Evolutionary conservation across 768 basidiomycete genomes (phyloP).

Genomic region (Lactarius indigo): DNA sequence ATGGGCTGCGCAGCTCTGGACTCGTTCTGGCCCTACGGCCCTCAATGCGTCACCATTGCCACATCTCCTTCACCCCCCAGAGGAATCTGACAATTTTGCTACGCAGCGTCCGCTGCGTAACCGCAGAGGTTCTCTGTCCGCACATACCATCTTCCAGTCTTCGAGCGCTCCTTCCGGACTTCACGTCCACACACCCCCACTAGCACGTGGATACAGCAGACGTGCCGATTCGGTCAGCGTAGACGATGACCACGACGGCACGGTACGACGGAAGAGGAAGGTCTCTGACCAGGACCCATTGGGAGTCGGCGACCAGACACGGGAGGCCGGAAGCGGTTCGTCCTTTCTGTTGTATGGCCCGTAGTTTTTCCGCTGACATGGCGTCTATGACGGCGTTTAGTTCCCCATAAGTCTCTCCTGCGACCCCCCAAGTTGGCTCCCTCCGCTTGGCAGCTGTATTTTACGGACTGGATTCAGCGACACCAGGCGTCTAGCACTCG

Average conservation of each 20-base stretch:
- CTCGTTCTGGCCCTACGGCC: constrained; percentile 34
- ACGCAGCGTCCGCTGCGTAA: constrained; percentile 39
- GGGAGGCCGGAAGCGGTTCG: constrained; percentile 26
- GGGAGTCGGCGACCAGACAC: constrained; percentile 26
- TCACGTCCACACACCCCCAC: constrained; percentile 44
- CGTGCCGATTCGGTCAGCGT: constrained; percentile 63
- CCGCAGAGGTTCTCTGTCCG: constrained; percentile 42
- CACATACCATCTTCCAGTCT: constrained; percentile 60
- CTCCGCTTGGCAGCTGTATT: constrained; percentile 95
- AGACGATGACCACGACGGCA: constrained; percentile 65
- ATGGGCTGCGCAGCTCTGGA: constrained; percentile 70
- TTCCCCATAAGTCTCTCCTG: constrained; percentile 69
- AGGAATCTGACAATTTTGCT: constrained; percentile 40
- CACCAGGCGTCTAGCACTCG: constrained; percentile 75
- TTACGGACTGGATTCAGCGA: constrained; percentile 90
- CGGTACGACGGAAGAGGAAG: constrained; percentile 58
- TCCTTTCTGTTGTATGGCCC: constrained; percentile 10
- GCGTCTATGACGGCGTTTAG: constrained; percentile 35
- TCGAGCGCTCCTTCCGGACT: constrained; percentile 64
- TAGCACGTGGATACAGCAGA: constrained; percentile 60
- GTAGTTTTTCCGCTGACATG: constrained; percentile 29
- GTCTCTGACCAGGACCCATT: constrained; percentile 28
- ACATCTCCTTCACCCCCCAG: constrained; percentile 38
- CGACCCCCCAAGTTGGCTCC: constrained; percentile 89
- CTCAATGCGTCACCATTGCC: constrained; percentile 36